Evolutionary conservation across 257 asterid genomes (phyloP), one percentile per base, ranked within the genome.

Genomic region (Striga asiatica): DNA sequence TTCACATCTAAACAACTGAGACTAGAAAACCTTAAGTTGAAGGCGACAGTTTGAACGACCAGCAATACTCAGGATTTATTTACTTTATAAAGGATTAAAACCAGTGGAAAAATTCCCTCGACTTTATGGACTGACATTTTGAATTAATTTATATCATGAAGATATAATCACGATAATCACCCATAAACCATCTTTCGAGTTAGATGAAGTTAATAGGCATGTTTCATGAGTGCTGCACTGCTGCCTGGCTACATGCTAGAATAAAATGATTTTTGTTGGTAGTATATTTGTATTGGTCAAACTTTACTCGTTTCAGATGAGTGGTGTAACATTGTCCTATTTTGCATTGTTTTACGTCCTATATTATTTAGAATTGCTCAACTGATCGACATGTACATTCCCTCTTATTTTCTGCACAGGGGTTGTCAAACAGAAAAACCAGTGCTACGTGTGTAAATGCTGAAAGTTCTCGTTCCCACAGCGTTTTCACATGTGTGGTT

Each of bases 391-490:
- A n/a, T 64, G 58, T 55, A 18, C 43, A 35, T 35, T 29, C 46
- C 54, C 64, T 65, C 31, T 32, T 56, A 54, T 56, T 50, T 10
- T 8, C 24, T 53, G 28, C 51, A 7, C 78, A 92, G 99, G 99
- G 99, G 35, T 74, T 88, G 68, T 77, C 91, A 61, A 88, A 92
- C 71, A 84, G 99, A 66, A 84, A 86, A 66, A 92, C 86, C 50
- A 83, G 97, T 21, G 89, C 99, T 8, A 92, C 99, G 35, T 72
- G 82, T 69, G 76, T 82, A 62, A 92, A 92, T 70, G 92, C 97
- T 45, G 99, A 92, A 79, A 92, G 99, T 76, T 92, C 99, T 51
- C 88, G 99, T 25, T 92, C 99, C 66, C 99, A 92, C 77, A 82
- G 99, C 42, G 97, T 92, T 46, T 92, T 92, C 73, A 88, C 99